Percentiles rank a stretch among this genome's conserved stretches.
These are phyloP conservation scores for Sporothrix inflata DNA, from an alignment of 2,329 filamentous ascomycete genomes.

Conservation along the genomic window DNA sequence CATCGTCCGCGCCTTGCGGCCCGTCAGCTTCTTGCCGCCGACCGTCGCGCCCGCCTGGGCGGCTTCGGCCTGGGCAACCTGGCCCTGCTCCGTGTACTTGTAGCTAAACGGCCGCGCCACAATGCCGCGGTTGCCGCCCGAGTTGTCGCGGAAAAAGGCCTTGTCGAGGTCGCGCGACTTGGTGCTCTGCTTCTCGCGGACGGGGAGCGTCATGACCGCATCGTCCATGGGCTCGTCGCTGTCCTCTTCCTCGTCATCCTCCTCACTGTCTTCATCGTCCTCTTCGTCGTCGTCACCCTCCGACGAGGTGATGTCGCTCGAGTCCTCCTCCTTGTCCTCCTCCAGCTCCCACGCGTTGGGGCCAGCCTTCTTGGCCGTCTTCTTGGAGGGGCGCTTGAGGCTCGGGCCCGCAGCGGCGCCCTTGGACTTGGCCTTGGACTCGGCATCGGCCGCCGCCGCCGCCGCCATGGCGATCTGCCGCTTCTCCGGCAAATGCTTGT, in stretches of 20 bases:
- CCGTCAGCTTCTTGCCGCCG: constrained; percentile 68
- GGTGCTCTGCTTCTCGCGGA: constrained; percentile 53
- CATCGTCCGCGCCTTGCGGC: constrained; percentile 80
- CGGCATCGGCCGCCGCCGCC: constrained; percentile 37
- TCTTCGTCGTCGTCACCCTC: constrained; percentile 6
- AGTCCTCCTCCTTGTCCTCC: constrained; percentile 14
- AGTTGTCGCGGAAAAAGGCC: constrained; percentile 74
- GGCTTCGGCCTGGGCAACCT: constrained; percentile 36
- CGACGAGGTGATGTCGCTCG: constrained; percentile 20
- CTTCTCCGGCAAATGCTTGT: constrained; percentile 78
- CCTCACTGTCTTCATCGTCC: neutral
- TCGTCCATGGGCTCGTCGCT: constrained; percentile 41
- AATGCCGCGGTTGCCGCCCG: constrained; percentile 47
- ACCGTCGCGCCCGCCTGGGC: constrained; percentile 31
- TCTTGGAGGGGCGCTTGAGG: constrained; percentile 12
- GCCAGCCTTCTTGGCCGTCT: constrained; percentile 7
- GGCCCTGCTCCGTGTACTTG: constrained; percentile 83
- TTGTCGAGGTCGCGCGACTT: constrained; percentile 82
- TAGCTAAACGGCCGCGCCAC: constrained; percentile 83
- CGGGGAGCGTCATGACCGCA: constrained; percentile 52
- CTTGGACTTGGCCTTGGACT: constrained; percentile 7
- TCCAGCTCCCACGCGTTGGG: constrained; percentile 10
- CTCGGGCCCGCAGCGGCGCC: neutral
- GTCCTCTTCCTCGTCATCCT: constrained; percentile 40
- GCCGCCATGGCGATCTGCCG: constrained; percentile 67